Base-by-base conservation (phyloP, 345 rosid species). In the Hibiscus syriacus region DNA sequence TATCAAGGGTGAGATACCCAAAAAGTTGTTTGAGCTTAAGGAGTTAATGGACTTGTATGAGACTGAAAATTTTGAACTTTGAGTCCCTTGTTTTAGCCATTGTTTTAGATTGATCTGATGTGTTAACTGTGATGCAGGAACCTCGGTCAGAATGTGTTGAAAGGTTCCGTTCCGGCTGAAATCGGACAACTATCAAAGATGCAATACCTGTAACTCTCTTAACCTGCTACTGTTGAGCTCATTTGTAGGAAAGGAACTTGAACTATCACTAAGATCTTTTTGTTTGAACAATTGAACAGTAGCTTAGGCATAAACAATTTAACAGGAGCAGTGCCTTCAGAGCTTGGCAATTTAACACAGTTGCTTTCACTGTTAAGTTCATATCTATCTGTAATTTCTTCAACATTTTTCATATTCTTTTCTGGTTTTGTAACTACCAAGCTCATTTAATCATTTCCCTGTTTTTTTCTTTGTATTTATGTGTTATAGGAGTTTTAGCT, bases 301-400 rank as follows among this genome's bases (percentile, higher is more conserved):
- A 85, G 85, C 81, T 76, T 83, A 19, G 85, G 87, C 69, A 83
- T 83, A 78, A 85, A 85, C 82, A 83, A 85, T 69, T 60, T 85
- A 68, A 76, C 80, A 0, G 87, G 87, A 57, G 74, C 43, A 36
- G 79, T 85, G 49, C 87, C 84, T n/a, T 63, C 73, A 54, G 80
- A 81, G 66, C 84, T 83, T 23, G 90, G 90, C 64, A 85, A 73
- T 67, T 76, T 80, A 32, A 83, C 83, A 62, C 78, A 83, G 62
- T 70, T 85, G 80, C 55, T 73, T 54, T 76, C 82, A 66, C 70
- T 85, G 87, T 85, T 72, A 78, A 80, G 85, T 78, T 19, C 60
- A 55, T 26, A 19, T 64, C 36, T 27, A 53, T 53, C 27, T 53
- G 3, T 70, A 72, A 14, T 11, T 52, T 26, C 53, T 68, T 2